Percentiles rank a stretch among this genome's conserved stretches.
Conservation (phyloP, 805 yeast species). For the Starmerella riodocensis region DNA sequence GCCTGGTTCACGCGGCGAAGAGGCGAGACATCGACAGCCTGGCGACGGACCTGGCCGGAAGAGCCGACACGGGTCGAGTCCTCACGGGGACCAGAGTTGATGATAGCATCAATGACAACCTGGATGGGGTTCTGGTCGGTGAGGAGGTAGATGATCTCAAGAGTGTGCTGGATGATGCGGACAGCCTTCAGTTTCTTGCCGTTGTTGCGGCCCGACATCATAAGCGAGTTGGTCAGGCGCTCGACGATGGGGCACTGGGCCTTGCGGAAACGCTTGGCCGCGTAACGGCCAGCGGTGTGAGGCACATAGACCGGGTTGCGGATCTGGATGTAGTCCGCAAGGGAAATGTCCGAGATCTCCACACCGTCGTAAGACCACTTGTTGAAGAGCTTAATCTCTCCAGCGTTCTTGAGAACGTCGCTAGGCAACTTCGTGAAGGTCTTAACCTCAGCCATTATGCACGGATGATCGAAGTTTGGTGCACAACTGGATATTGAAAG, state of each 20-base stretch:
- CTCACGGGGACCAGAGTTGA: slow-evolving; percentile 99
- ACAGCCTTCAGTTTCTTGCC: slow-evolving; percentile 99
- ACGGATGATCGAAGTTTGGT: neutral
- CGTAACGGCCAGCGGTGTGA: slow-evolving; percentile 99
- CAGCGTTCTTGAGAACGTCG: slow-evolving; percentile 90
- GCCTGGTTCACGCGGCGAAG: slow-evolving; percentile 99
- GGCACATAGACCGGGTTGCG: slow-evolving; percentile 94
- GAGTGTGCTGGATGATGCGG: slow-evolving; percentile 97
- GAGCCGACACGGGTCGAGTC: slow-evolving; percentile 99
- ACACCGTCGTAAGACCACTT: slow-evolving; percentile 98
- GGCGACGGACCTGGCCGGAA: slow-evolving; percentile 99
- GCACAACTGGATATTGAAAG: neutral
- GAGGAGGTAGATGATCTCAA: slow-evolving; percentile 92
- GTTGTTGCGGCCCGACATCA: slow-evolving; percentile 99
- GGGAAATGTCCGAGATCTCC: slow-evolving; percentile 93
- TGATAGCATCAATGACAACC: slow-evolving; percentile 96
- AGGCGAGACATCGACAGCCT: slow-evolving; percentile 99
- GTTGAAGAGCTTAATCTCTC: slow-evolving; percentile 96
- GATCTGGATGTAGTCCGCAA: slow-evolving; percentile 96
- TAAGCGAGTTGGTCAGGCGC: slow-evolving; percentile 98
- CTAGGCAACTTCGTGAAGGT: slow-evolving; percentile 95
- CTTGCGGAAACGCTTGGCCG: slow-evolving; percentile 99
- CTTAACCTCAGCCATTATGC: slow-evolving; percentile 49
- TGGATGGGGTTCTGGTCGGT: slow-evolving; percentile 99
- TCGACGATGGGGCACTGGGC: slow-evolving; percentile 98